Evolutionary conservation across 1,284 basidiomycete species (phyloP).

Genomic region (Boletus hoseneyae): DNA sequence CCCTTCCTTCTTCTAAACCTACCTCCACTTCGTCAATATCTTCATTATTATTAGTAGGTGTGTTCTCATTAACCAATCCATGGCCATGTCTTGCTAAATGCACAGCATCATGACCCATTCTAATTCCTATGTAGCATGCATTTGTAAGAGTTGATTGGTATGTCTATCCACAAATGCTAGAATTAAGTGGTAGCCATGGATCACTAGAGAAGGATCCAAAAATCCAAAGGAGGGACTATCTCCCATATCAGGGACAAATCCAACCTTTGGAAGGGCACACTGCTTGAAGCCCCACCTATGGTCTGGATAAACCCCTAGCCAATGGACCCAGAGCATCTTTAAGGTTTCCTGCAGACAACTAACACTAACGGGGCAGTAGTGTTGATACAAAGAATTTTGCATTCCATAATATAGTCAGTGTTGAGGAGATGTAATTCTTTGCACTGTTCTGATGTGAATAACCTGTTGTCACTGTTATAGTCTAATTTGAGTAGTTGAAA

Average conservation of each 20-base stretch:
- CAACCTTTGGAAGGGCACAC: constrained; percentile 11
- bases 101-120: no score
- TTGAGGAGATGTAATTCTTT: neutral
- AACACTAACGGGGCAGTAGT: neutral
- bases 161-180: constrained; percentile 10
- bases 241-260: constrained; percentile 6
- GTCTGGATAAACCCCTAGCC: constrained; percentile 9
- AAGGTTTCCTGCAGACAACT: neutral
- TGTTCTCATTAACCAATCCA: no score
- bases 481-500: neutral
- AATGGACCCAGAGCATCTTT: constrained; percentile 14
- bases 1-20: no score
- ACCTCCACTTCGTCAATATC: no score
- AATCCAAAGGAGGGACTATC: constrained; percentile 9
- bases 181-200: constrained; percentile 14
- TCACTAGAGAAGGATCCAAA: constrained; percentile 12
- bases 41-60: no score
- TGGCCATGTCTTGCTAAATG: no score
- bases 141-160: neutral
- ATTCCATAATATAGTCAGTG: neutral
- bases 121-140: no score
- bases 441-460: neutral
- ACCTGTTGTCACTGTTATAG: neutral
- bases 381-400: neutral
- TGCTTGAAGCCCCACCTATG: constrained; percentile 8